Percentiles rank a stretch among this genome's conserved stretches.
Evolutionary conservation across 1,139 yeast genomes (phyloP).

Genomic region (Hyphopichia burtonii): DNA sequence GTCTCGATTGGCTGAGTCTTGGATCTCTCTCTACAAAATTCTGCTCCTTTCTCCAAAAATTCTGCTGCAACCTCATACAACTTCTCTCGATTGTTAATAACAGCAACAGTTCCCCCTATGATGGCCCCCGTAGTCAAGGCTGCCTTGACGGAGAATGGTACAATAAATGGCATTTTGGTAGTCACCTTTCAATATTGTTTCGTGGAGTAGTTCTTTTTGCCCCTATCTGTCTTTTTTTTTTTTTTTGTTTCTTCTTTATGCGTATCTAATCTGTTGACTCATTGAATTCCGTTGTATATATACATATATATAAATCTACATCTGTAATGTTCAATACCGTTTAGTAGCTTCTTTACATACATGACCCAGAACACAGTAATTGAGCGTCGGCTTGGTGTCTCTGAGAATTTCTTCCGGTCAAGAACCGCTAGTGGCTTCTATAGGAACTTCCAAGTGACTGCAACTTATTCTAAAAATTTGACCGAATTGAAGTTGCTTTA

Average conservation of each 20-base stretch:
- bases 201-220: neutral
- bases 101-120: constrained; percentile 40
- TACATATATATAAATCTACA: neutral
- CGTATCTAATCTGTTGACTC: no score
- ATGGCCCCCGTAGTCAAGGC: constrained; percentile 42
- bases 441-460: constrained; percentile 35
- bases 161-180: constrained; percentile 15
- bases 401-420: constrained; percentile 38
- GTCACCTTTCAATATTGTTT: neutral
- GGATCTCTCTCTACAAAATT: constrained; percentile 23
- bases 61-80: constrained; percentile 33
- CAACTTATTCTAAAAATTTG: constrained; percentile 28
- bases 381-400: constrained; percentile 27
- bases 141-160: constrained; percentile 39
- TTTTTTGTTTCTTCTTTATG: neutral
- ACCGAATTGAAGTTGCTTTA: constrained; percentile 14
- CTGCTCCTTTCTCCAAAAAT: constrained; percentile 35
- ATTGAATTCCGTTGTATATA: neutral
- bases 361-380: neutral
- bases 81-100: constrained; percentile 31
- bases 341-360: no score
- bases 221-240: neutral
- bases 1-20: neutral
- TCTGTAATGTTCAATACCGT: no score
- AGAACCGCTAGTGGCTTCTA: constrained; percentile 31